Base-by-base conservation (phyloP, 2,329 filamentous ascomycete genomes). In the Fusarium solani-melongenae region DNA sequence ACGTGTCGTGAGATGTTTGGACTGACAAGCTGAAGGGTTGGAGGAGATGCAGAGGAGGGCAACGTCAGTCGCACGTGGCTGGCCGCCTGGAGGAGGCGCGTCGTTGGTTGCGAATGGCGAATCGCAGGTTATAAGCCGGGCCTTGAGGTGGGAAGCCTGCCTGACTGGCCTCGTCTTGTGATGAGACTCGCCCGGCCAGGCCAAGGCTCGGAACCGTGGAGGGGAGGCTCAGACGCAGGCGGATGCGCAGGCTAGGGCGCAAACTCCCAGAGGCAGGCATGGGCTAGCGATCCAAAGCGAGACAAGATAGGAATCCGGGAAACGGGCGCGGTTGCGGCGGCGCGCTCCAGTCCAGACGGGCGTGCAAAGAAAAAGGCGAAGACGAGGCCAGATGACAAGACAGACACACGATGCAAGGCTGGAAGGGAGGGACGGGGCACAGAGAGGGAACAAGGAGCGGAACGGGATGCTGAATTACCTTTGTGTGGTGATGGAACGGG, bases 1-100 rank as follows among this genome's bases (percentile, higher is more conserved):
- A 89, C 87, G 88, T 89, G 88, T 89, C 87, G 87, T 86, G 87
- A 88, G 87, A 86, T 86, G 87, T 87, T 89, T 89, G 87, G 87
- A 62, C 68, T 85, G 84, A 77, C 77, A 79, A 77, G 80, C 77
- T 79, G 75, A 77, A 80, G 81, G 63, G 80, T 81, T 82, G 80
- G 82, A 79, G 80, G 82, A 82, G 80, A 81, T 83, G 82, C 78
- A 72, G 66, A 63, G 83, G 80, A 63, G 83, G 80, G 79, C 78
- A 83, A 82, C 82, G 83, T 83, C 83, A 83, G 79, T 82, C 83
- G 82, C 85, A 86, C 87, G 78, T 87, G 84, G 85, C 86, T 86
- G 85, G 84, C 82, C 82, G 82, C 83, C 82, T 81, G 62, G 70
- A 71, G 67, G 69, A 73, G 68, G 79, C 68, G 75, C 71, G 75